Conservation (phyloP, 805 yeast genomes). For the Metschnikowia koreensis region DNA sequence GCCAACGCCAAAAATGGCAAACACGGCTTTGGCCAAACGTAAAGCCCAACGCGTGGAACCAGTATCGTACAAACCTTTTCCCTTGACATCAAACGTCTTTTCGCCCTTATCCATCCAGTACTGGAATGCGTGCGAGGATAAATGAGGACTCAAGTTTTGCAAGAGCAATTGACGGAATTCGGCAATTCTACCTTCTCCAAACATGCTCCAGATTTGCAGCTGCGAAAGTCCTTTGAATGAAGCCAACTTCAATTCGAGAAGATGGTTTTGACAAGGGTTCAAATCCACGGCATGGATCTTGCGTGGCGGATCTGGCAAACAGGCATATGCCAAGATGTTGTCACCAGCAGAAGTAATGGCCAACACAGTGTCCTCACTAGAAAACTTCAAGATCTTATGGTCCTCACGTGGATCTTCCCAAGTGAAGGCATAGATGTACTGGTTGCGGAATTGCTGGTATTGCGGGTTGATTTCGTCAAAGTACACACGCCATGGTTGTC, state of each 20-base stretch:
- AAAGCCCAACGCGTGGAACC: conserved; percentile 88
- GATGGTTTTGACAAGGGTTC: conserved; percentile 80
- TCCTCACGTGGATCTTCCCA: conserved; percentile 92
- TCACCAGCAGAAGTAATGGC: conserved; percentile 90
- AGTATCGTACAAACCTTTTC: conserved; percentile 71
- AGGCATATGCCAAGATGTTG: conserved; percentile 71
- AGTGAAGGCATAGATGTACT: conserved; percentile 82
- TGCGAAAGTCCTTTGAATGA: conserved; percentile 53
- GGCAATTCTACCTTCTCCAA: conserved; percentile 69
- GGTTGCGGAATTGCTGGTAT: conserved; percentile 70
- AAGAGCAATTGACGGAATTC: conserved; percentile 39
- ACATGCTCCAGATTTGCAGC: conserved; percentile 68
- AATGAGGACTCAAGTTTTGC: conserved; percentile 58
- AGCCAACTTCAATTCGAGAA: conserved; percentile 76
- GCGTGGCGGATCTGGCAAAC: conserved; percentile 68
- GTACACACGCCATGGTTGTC: conserved; percentile 74
- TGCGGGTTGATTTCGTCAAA: conserved; percentile 69
- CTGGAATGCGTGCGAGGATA: conserved; percentile 79
- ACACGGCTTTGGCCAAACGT: conserved; percentile 60
- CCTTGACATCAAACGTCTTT: conserved; percentile 51
- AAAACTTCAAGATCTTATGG: conserved; percentile 59
- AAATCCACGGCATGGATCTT: conserved; percentile 82
- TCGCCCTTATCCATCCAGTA: conserved; percentile 71
- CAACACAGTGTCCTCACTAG: conserved; percentile 65
- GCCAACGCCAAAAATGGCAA: conserved; percentile 53